Base-by-base conservation (phyloP, 495 filamentous ascomycete genomes). In the Aspergillus steynii region DNA sequence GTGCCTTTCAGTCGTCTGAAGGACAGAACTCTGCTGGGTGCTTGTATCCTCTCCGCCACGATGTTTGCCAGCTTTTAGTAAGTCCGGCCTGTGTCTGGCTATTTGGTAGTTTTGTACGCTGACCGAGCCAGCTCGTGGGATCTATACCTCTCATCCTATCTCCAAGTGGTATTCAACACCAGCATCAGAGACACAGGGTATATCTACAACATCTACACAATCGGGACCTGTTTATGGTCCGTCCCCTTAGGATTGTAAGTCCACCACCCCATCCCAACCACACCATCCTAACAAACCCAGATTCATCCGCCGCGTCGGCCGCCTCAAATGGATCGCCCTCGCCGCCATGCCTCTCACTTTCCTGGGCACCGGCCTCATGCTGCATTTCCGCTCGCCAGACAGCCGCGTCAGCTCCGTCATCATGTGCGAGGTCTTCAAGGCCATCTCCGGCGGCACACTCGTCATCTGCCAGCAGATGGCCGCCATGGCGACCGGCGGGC, bases 401-500 rank as follows among this genome's bases (percentile, higher is more conserved):
- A 75, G 73, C 27, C 62, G 77, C 55, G 68, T 88, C 27, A 87
- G 85, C 9, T 85, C 85, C 67, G 74, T 92, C 26, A 75, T 88
- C 68, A 86, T 90, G 82, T 85, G 80, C 64, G 85, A 91, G 68
- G 86, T 91, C 67, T 82, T 89, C 69, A 87, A 89, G 59, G 82
- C 86, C 31, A 77, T 90, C 46, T 75, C 78, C 26, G 83, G 82
- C 14, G 80, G 82, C 34, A 78, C 78, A 5, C 69, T 85, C n/a
- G 48, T 88, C 49, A 84, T 89, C 65, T 77, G 73, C 60, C 80
- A 85, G 61, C 82, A 89, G 63, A 80, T 90, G 42, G 86, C 87
- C 1, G 79, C 83, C 68, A 86, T 90, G 85, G 86, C 88, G 1
- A 82, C 81, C 2, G 79, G 82, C 0, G 71, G 75, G 1, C 89